Evolutionary conservation across 2,329 filamentous ascomycete genomes (phyloP).

Genomic region (Plenodomus tracheiphilus): DNA sequence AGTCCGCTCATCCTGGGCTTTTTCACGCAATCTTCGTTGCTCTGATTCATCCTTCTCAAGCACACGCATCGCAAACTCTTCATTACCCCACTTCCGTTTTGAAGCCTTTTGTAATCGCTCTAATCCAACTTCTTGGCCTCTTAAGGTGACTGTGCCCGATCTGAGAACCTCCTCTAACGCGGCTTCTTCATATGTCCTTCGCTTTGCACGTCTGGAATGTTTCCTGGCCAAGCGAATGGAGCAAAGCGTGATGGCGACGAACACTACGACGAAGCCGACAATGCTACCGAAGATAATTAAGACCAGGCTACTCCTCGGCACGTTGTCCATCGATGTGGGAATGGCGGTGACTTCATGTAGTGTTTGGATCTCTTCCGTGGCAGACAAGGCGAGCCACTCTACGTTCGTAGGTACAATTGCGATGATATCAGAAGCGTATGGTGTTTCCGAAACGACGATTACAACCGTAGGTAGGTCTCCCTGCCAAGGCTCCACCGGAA

Average conservation of each 20-base stretch:
- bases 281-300: slow-evolving; percentile 4
- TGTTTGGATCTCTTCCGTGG: background rate
- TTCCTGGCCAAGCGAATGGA: background rate
- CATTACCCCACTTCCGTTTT: background rate
- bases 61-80: background rate
- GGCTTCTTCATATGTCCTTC: background rate
- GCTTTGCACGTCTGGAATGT: background rate
- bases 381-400: background rate
- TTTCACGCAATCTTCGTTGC: background rate
- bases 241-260: background rate
- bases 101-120: slow-evolving; percentile 3
- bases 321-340: background rate
- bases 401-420: too few relatives aligned
- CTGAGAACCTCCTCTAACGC: slow-evolving; percentile 1
- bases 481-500: background rate
- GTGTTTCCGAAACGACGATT: background rate
- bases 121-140: slow-evolving; percentile 2
- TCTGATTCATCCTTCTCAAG: background rate
- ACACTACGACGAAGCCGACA: background rate
- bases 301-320: slow-evolving; percentile 1
- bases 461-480: background rate
- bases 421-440: background rate
- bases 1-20: background rate
- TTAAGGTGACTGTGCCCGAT: background rate
- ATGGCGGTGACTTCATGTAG: background rate